Evolutionary conservation across 805 yeast species (phyloP), one percentile per base, ranked within the genome.

Genomic region (Wickerhamiella parazyma): DNA sequence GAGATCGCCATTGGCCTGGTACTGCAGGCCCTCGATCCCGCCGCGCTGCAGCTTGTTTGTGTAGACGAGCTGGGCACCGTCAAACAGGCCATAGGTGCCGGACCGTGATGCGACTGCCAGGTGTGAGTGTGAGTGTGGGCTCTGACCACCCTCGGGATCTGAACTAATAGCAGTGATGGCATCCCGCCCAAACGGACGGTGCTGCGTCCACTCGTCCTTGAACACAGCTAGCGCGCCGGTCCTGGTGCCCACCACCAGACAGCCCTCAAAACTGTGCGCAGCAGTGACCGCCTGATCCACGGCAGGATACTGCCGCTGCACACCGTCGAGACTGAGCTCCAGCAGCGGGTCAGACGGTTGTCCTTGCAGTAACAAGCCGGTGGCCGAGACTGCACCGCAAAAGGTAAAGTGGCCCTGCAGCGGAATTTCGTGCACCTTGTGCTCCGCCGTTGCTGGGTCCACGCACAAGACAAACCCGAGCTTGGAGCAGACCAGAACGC

Each of bases 1-100:
- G 31, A 79, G 60, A 34, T 76, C 76, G 9, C 69, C 66, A 11
- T 61, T 52, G 9, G 58, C 39, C 3, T 48, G 34, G n/a, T 43
- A 22, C 12, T 40, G 47, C 9, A 79, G 74, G 0, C 95, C 94
- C 59, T 89, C 96, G 10, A 89, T 61, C 48, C 80, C 80, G 0
- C 95, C 95, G 49, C 75, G 73, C 29, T 82, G 71, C 6, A 81
- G 60, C 51, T 75, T 75, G 57, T 82, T 84, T 17, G 74, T 68
- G 41, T 45, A 44, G 5, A 52, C 39, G 22, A 46, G 12, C 2
- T 19, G 25, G 5, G 44, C 36, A 2, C 46, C 8, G 1, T 41
- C 33, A 21, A 49, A 53, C 4, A 25, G 28, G 8, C 55, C 57
- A 34, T 45, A 52, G 5, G 51, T 51, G 1, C 61, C 60, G 1